Conservation (phyloP, 2,329 filamentous ascomycete species). For the Ophiostoma tasmaniense region DNA sequence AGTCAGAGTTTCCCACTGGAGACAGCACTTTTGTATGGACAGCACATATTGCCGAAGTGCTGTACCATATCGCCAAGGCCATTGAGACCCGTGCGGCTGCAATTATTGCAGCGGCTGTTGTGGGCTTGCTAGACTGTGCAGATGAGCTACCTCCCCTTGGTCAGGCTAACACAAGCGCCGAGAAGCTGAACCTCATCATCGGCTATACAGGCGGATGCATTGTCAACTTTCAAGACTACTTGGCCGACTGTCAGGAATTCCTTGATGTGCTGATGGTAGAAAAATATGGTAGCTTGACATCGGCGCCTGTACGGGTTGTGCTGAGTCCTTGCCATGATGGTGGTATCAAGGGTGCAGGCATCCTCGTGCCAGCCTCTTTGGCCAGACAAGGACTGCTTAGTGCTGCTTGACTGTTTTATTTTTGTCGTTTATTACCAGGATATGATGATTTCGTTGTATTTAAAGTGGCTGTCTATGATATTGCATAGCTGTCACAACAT, state of each 20-base stretch:
- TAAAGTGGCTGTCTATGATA: neutral
- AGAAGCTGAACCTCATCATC: slow-evolving; percentile 53
- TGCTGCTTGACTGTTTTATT: neutral
- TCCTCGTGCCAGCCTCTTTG: slow-evolving; percentile 41
- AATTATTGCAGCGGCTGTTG: slow-evolving; percentile 62
- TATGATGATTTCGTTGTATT: neutral
- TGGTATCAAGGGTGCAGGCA: slow-evolving; percentile 53
- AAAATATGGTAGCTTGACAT: slow-evolving; percentile 28
- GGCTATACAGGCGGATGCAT: slow-evolving; percentile 77
- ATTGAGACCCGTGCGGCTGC: slow-evolving; percentile 66
- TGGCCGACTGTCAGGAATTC: slow-evolving; percentile 59
- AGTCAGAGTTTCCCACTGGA: slow-evolving; percentile 43
- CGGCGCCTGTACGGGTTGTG: slow-evolving; percentile 35
- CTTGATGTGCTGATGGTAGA: slow-evolving; percentile 46
- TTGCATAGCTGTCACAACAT: neutral
- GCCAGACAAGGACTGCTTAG: slow-evolving; percentile 13
- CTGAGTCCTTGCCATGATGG: slow-evolving; percentile 52
- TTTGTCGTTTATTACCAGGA: too few species aligned
- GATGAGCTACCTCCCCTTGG: slow-evolving; percentile 46
- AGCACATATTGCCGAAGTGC: slow-evolving; percentile 44
- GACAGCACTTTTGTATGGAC: slow-evolving; percentile 51
- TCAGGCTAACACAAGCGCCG: neutral
- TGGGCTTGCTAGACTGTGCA: slow-evolving; percentile 61
- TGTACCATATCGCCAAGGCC: slow-evolving; percentile 59
- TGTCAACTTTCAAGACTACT: slow-evolving; percentile 67